Conservation (phyloP, 179 eudicot species). For the Beta macrorhiza region DNA sequence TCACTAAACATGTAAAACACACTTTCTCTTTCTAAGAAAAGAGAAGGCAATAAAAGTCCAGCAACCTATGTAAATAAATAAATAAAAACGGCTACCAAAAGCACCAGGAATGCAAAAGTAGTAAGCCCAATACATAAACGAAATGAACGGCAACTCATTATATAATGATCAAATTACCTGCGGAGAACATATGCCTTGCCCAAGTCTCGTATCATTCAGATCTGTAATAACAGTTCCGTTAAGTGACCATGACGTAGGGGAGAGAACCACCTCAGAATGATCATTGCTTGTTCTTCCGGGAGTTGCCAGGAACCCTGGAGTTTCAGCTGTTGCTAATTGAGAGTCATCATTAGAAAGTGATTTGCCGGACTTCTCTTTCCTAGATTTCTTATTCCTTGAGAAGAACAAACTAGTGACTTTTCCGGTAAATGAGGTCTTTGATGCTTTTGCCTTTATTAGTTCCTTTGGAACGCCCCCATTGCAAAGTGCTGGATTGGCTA, state of each 20-base stretch:
- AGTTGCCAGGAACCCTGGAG: conserved; percentile 23
- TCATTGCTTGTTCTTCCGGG: conserved; percentile 36
- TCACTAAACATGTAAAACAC: neutral
- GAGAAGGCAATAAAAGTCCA: neutral
- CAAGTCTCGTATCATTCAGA: conserved; percentile 30
- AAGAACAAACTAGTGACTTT: conserved; percentile 80
- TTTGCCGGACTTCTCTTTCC: conserved; percentile 48
- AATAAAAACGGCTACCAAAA: neutral
- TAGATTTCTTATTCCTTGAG: conserved; percentile 59
- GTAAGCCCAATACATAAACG: neutral
- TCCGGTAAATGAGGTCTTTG: conserved; percentile 67
- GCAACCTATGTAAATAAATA: neutral
- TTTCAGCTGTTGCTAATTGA: conserved; percentile 30
- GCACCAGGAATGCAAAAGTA: neutral
- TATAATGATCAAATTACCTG: conserved; percentile 48
- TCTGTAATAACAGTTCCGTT: conserved; percentile 32
- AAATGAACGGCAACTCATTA: neutral
- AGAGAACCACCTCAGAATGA: conserved; percentile 32
- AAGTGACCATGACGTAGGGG: conserved; percentile 35
- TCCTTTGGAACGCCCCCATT: conserved; percentile 42
- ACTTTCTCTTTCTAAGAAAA: neutral
- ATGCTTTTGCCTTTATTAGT: conserved; percentile 38
- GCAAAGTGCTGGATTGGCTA: conserved; percentile 32
- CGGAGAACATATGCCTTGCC: conserved; percentile 33
- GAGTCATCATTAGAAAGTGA: conserved; percentile 38